Evolutionary conservation across 768 basidiomycete species (phyloP).

Genomic region (Kwoniella heveanensis): DNA sequence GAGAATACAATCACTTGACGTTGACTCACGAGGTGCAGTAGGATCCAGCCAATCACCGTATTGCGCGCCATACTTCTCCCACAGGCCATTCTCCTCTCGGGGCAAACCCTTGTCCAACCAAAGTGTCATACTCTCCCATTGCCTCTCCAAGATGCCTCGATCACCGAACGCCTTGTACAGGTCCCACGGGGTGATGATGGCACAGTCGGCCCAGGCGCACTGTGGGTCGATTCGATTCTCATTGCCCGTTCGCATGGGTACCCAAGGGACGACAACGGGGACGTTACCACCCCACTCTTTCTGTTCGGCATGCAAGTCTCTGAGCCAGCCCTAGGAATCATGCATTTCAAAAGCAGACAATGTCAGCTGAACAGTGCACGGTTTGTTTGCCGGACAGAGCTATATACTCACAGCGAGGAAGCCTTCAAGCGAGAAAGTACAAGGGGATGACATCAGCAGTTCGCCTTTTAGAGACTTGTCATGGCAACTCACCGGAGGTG

Average conservation of each 20-base stretch:
- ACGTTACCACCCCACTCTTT: conserved; percentile 28
- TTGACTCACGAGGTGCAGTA: conserved; percentile 23
- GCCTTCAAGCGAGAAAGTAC: not conserved
- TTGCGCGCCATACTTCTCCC: conserved; percentile 11
- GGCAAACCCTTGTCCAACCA: conserved; percentile 50
- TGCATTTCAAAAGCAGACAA: too few species aligned
- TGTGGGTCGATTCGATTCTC: conserved; percentile 16
- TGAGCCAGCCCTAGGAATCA: conserved; percentile 43
- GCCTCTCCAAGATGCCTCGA: conserved; percentile 25
- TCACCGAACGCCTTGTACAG: conserved; percentile 42
- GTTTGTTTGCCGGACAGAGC: not conserved
- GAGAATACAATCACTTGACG: not conserved
- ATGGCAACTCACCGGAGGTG: conserved; percentile 11
- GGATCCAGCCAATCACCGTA: conserved; percentile 46
- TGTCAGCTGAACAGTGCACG: conserved; percentile 1
- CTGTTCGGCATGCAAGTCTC: conserved; percentile 45
- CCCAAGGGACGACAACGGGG: conserved; percentile 42
- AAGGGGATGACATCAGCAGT: too few species aligned
- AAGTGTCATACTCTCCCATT: conserved; percentile 41
- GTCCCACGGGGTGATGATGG: conserved; percentile 40
- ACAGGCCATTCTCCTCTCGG: conserved; percentile 38
- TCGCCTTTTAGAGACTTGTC: not conserved
- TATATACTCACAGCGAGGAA: conserved; percentile 3
- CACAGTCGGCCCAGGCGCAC: conserved; percentile 45
- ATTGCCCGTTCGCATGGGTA: conserved; percentile 15